phyloP scores from a whole-genome alignment of 139 green algal genomes.

The Micractinium conductrix region DNA sequence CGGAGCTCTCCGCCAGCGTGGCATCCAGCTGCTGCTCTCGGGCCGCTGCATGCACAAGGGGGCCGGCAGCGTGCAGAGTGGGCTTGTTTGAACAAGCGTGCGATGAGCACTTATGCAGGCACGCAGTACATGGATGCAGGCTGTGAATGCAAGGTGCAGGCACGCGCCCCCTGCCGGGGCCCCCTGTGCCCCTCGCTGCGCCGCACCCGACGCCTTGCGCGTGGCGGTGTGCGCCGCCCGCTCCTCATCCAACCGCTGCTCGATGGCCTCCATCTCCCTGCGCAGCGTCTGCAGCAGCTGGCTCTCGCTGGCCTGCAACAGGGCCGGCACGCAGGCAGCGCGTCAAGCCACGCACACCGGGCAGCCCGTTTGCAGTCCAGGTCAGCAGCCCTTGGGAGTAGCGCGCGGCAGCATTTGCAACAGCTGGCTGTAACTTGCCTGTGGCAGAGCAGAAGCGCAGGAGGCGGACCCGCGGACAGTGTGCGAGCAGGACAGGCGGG shows the following conservation, averaged over 20 bases:
- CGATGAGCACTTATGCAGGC: too few relatives aligned
- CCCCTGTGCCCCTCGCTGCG: too few relatives aligned
- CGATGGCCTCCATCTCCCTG: constrained; percentile 56
- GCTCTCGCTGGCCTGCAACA: constrained; percentile 41
- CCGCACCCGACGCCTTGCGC: neutral
- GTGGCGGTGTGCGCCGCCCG: constrained; percentile 37
- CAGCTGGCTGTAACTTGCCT: constrained; percentile 44
- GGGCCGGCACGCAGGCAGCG: neutral
- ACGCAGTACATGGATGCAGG: too few relatives aligned
- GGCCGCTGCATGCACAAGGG: constrained; percentile 31
- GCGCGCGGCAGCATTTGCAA: too few relatives aligned
- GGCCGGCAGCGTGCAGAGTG: too few relatives aligned
- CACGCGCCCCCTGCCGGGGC: too few relatives aligned
- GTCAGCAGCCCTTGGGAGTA: too few relatives aligned
- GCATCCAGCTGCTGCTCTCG: constrained; percentile 70
- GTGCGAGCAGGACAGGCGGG: too few relatives aligned
- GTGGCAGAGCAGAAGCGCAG: constrained; percentile 43
- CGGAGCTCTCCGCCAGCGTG: constrained; percentile 51
- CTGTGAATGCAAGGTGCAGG: too few relatives aligned
- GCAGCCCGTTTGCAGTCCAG: too few relatives aligned
- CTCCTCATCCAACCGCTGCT: constrained; percentile 71
- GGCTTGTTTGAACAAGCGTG: neutral
- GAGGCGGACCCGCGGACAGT: too few relatives aligned
- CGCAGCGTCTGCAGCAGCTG: constrained; percentile 58
- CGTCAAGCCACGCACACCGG: too few relatives aligned